Conservation (phyloP, 345 rosid species). For the Citrus reticulata region DNA sequence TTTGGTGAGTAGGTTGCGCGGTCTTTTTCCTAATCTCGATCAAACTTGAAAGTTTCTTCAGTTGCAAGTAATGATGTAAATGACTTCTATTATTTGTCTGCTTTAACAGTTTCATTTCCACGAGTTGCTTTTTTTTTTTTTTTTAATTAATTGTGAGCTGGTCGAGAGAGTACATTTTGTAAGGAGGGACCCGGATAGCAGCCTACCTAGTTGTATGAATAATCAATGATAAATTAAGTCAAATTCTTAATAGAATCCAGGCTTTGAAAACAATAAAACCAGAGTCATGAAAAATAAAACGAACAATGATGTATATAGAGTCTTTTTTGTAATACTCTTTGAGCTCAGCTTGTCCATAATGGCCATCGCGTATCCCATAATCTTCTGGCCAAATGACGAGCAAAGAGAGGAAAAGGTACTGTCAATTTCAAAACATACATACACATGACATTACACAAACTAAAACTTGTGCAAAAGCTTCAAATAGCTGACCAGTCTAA, state of each 20-base stretch:
- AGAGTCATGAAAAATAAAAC: constrained; percentile 22
- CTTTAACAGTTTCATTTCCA: background rate
- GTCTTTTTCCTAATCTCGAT: constrained; percentile 1
- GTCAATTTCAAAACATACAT: background rate
- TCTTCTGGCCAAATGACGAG: constrained; percentile 32
- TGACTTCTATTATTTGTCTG: background rate
- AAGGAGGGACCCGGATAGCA: background rate
- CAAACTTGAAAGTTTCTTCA: background rate
- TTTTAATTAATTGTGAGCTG: background rate
- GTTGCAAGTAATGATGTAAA: background rate
- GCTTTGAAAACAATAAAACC: constrained; percentile 24
- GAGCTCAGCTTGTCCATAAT: constrained; percentile 29
- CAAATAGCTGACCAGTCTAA: constrained; percentile 46
- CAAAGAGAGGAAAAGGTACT: background rate
- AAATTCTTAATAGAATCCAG: background rate
- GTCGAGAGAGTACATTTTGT: background rate
- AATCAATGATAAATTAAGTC: background rate
- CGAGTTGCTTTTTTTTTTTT: background rate
- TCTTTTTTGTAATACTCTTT: constrained; percentile 17
- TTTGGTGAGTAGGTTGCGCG: constrained; percentile 11
- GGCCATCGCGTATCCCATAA: constrained; percentile 19
- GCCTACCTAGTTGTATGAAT: background rate
- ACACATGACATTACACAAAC: background rate
- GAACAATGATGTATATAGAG: constrained; percentile 3
- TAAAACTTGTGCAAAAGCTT: background rate